Evolutionary conservation across 768 basidiomycete species (phyloP), one percentile per base, ranked within the genome.

Genomic region (Mycena albidolilacea): DNA sequence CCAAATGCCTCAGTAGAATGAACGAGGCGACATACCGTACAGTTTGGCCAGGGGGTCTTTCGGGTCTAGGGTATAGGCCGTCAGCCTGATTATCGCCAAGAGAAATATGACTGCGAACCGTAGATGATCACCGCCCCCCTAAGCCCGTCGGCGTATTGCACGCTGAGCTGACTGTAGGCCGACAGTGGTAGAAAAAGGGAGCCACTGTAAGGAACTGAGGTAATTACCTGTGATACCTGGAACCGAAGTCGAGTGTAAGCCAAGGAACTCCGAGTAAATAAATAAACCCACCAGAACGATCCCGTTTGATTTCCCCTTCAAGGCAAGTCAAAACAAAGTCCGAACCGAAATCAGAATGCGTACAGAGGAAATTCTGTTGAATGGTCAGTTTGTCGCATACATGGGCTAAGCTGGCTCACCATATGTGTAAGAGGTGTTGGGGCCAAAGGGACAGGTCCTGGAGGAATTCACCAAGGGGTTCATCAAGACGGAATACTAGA

Each of bases 141-240:
- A 82, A 78, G 0, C 80, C 84, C 85, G 39, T 85, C 85, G 35
- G 80, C 82, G 66, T 84, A 84, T 72, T 85, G 85, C 7, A 79
- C 75, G n/a, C 75, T 72, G 23, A 77, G 78, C 50, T 84, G 83
- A 23, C 80, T 81, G 69, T 83, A 81, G 67, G 82, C 21, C 19
- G 17, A 11, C n/a, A n/a, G 12, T 10, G 23, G 23, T 14, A 19
- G n/a, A 21, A n/a, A 39, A 14, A 12, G 7, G 30, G 48, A 43
- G 12, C 12, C 57, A 17, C 39, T 30, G 19, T 11, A 66, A 38
- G 35, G 1, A 5, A 21, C 30, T 30, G 30, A 30, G 30, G 30
- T 30, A 30, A 30, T 30, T 48, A 68, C 57, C 57, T 48, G 58
- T 59, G 57, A 12, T 68, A 85, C 41, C 41, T 43, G 5, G 8